Evolutionary conservation across 2,329 filamentous ascomycete species (phyloP), one percentile per base, ranked within the genome.

Genomic region (Plenodomus biglobosus): DNA sequence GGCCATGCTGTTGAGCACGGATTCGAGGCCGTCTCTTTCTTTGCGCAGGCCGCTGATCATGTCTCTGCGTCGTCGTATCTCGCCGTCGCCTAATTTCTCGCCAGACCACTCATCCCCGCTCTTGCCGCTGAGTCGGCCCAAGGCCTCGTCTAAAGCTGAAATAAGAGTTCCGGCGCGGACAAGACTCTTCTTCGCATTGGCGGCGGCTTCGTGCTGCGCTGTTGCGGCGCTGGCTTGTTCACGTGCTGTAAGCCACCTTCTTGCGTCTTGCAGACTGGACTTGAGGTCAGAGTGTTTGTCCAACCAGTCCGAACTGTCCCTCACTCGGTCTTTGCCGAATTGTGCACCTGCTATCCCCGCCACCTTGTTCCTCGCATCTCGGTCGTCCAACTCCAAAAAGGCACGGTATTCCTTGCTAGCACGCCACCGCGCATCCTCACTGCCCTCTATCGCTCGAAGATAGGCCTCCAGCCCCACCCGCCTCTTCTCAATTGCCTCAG

Each of bases 271-370:
- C 22, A 94, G 77, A 55, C 82, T 80, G 15, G 78, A 76, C 73
- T 91, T 92, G 73, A 92, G 78, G 64, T 91, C 86, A 20, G 82
- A 75, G 64, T 91, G 85, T 46, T 89, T 77, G 64, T 92, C 88
- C 20, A 92, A 73, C 89, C 90, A 94, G 1, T 86, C 84, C 3
- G 80, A 55, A 34, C 58, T 58, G 38, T 70, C 67, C 20, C 80
- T 1, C 85, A 84, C 64, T 17, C 64, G 49, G 65, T 72, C 69
- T 40, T 63, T 66, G 20, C 64, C 67, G 39, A 69, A 69, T 72
- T 27, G 75, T 71, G 52, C 62, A 46, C 39, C 73, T 48, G 66
- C 59, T 16, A 64, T 51, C 1, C 47, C 54, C 4, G 53, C 53
- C 0, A 40, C 15, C 11, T 50, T 56, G 6, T 32, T 7, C 40